Base-by-base conservation (phyloP, 805 yeast species). In the Gaillardinia entomophila region DNA sequence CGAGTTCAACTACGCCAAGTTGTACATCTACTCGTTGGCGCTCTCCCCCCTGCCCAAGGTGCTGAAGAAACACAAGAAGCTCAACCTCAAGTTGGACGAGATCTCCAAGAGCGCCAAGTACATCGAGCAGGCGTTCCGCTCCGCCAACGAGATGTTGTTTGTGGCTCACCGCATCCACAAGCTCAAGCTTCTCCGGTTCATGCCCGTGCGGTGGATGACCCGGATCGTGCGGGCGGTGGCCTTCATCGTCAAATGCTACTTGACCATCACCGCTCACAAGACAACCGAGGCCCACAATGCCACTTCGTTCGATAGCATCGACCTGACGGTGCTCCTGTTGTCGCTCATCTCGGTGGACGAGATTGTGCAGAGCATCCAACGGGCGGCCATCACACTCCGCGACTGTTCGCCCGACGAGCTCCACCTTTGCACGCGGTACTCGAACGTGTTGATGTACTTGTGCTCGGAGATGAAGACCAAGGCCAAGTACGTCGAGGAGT, bases 171-270 rank as follows among this genome's bases (percentile, higher is more conserved):
- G 92, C 25, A 77, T 87, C 4, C 85, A 81, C 46, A 68, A 68
- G 40, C 58, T 82, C 37, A 75, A 72, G 37, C 60, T 81, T 66
- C 60, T 87, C 33, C 67, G 77, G 36, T 82, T 71, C 49, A 86
- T 88, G 79, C 96, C 97, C 1, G 88, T 87, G n/a, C 66, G 96
- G 41, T 88, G 96, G 95, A 79, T 83, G 5, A 82, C 85, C 0
- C 68, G 95, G 32, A 77, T 87, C 17, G 88, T 89, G 14, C 76
- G 90, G 45, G 85, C 96, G 0, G 87, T 87, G 10, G 92, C 96
- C 2, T 89, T 88, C 52, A 72, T 90, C 33, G 92, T 90, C 11
- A 90, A 89, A 57, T 84, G 94, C 49, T 78, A 85, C 48, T 53
- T 82, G 41, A 80, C 86, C 0, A 61, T 82, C 18, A 75, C 83